Conservation (phyloP, 257 asterid genomes). For the Solanum pimpinellifolium region DNA sequence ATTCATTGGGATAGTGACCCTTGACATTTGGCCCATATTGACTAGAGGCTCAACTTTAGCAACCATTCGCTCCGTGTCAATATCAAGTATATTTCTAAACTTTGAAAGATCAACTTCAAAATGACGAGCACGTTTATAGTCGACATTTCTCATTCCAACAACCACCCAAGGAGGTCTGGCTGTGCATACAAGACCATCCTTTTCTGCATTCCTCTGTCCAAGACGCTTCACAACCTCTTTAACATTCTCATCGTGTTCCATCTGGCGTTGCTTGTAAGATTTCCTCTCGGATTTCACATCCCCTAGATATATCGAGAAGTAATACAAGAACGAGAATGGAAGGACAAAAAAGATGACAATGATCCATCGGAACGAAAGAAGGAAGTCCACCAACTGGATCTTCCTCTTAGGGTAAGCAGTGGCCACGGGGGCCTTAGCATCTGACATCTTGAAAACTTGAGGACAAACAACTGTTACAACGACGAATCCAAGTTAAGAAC, state of each 20-base stretch:
- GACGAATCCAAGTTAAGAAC: background rate
- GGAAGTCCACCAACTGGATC: conserved; percentile 77
- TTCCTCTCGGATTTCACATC: conserved; percentile 52
- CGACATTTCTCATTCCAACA: background rate
- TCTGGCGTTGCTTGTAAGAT: conserved; percentile 50
- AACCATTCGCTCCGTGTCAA: conserved; percentile 65
- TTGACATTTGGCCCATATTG: conserved; percentile 80
- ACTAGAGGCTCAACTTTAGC: conserved; percentile 28
- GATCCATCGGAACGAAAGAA: conserved; percentile 4
- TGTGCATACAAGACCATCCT: background rate
- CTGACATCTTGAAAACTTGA: conserved; percentile 43
- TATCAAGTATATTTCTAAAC: conserved; percentile 26
- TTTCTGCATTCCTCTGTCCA: background rate
- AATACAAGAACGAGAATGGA: background rate
- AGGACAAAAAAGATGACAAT: background rate
- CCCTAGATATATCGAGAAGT: background rate
- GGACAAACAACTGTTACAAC: conserved; percentile 3
- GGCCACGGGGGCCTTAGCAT: conserved; percentile 74
- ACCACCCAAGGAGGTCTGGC: background rate
- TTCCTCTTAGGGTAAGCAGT: conserved; percentile 85
- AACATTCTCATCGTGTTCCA: conserved; percentile 35
- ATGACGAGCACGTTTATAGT: conserved; percentile 1
- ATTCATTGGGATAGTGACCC: conserved; percentile 78
- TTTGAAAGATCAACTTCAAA: conserved; percentile 1
- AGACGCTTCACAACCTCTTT: conserved; percentile 7